Evolutionary conservation across 2,329 filamentous ascomycete species (phyloP).

Genomic region (Tolypocladium inflatum): DNA sequence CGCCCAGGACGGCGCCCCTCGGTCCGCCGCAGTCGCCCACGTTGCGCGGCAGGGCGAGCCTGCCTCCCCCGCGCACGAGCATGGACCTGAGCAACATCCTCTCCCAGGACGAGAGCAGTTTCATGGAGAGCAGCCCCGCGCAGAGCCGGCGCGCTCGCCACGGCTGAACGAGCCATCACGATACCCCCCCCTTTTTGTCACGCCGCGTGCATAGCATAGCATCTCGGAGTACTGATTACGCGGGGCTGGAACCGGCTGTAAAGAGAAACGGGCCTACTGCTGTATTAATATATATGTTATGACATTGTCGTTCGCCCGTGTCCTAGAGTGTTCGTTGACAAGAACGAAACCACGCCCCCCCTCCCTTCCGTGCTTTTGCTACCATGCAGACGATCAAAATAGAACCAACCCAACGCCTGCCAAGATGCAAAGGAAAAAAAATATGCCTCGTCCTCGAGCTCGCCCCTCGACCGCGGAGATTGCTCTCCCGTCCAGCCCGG

Average conservation of each 20-base stretch:
- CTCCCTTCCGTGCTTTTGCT: background rate
- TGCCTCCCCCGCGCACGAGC: slow-evolving; percentile 29
- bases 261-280: background rate
- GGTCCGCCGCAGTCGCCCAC: slow-evolving; percentile 28
- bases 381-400: background rate
- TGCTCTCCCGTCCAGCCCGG: background rate
- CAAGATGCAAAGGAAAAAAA: slow-evolving; percentile 1
- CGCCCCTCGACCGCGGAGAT: background rate
- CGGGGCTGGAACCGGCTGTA: background rate
- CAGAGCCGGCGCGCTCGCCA: slow-evolving; percentile 27
- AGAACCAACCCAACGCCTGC: slow-evolving; percentile 1
- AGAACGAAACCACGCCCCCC: background rate
- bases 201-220: background rate
- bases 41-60: slow-evolving; percentile 16
- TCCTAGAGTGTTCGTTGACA: background rate
- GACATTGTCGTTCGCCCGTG: background rate
- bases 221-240: no score
- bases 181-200: background rate
- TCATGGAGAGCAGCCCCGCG: slow-evolving; percentile 43
- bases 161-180: slow-evolving; percentile 4
- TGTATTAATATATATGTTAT: background rate
- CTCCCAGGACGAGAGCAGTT: slow-evolving; percentile 48
- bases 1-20: slow-evolving; percentile 23
- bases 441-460: background rate
- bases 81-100: slow-evolving; percentile 48